Evolutionary conservation across 1,139 yeast species (phyloP).

Genomic region (Geotrichum aggregatum): DNA sequence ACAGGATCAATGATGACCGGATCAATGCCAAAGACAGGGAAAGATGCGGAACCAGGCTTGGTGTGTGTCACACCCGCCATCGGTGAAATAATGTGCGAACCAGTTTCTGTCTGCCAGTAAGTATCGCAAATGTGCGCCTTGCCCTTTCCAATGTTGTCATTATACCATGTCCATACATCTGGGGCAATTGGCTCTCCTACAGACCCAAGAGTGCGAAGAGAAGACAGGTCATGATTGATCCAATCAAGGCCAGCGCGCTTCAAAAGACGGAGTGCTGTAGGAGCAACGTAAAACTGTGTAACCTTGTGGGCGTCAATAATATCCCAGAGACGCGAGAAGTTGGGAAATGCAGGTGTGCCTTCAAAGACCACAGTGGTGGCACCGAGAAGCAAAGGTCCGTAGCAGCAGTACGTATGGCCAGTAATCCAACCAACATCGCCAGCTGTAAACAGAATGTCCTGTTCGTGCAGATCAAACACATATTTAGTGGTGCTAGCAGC

Average conservation of each 20-base stretch:
- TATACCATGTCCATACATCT: conserved; percentile 92
- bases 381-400: conserved; percentile 75
- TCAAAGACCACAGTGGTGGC: conserved; percentile 80
- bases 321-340: conserved; percentile 77
- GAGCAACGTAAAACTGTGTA: conserved; percentile 84
- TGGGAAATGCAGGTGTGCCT: conserved; percentile 84
- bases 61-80: conserved; percentile 83
- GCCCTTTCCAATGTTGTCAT: conserved; percentile 71
- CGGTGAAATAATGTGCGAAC: conserved; percentile 86
- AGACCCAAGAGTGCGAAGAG: conserved; percentile 71
- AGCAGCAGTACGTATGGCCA: conserved; percentile 78
- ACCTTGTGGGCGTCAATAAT: conserved; percentile 73
- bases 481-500: conserved; percentile 68
- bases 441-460: conserved; percentile 72
- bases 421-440: conserved; percentile 91
- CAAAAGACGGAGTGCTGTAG: conserved; percentile 78
- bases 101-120: conserved; percentile 94
- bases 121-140: conserved; percentile 79
- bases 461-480: conserved; percentile 69
- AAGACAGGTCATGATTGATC: conserved; percentile 60
- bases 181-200: conserved; percentile 94
- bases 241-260: conserved; percentile 75
- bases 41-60: conserved; percentile 88
- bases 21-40: conserved; percentile 85
- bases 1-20: conserved; percentile 84